These are phyloP conservation scores for Trametes gibbosa DNA, from an alignment of 768 basidiomycete genomes.

Conservation along the genomic window DNA sequence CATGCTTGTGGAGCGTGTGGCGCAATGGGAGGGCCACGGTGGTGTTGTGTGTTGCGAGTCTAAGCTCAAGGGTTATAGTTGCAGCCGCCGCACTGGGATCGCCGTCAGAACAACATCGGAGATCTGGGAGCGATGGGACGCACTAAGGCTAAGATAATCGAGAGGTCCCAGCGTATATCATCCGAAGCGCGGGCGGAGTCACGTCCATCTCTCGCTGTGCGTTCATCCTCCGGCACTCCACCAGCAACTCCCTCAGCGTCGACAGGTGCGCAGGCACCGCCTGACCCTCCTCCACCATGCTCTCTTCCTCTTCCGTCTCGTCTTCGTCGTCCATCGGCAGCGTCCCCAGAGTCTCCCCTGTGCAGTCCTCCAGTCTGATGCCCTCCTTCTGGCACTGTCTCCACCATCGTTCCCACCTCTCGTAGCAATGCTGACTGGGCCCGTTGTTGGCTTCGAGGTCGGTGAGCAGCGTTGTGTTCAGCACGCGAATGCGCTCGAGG, in stretches of 20 bases:
- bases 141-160: slow-evolving; percentile 13
- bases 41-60: not conserved
- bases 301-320: slow-evolving; percentile 29
- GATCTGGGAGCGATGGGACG: not conserved
- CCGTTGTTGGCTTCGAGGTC: slow-evolving; percentile 57
- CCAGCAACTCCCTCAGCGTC: slow-evolving; percentile 53
- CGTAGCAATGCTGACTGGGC: slow-evolving; percentile 38
- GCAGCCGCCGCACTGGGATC: not conserved
- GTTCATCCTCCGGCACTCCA: slow-evolving; percentile 51
- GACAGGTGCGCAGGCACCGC: slow-evolving; percentile 31
- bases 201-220: slow-evolving; percentile 16
- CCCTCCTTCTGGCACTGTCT: slow-evolving; percentile 45
- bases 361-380: slow-evolving; percentile 73
- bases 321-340: slow-evolving; percentile 33
- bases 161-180: slow-evolving; percentile 14
- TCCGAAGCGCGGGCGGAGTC: slow-evolving; percentile 11
- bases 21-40: not conserved
- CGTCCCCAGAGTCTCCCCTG: slow-evolving; percentile 58
- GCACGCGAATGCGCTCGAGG: slow-evolving; percentile 54
- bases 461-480: slow-evolving; percentile 52
- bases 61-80: not conserved
- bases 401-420: slow-evolving; percentile 74
- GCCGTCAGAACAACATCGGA: not conserved
- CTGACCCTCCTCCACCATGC: slow-evolving; percentile 20
- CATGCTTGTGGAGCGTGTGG: not conserved